Evolutionary conservation across 805 yeast genomes (phyloP), one percentile per base, ranked within the genome.

Genomic region (Saccharomycopsis javanensis): DNA sequence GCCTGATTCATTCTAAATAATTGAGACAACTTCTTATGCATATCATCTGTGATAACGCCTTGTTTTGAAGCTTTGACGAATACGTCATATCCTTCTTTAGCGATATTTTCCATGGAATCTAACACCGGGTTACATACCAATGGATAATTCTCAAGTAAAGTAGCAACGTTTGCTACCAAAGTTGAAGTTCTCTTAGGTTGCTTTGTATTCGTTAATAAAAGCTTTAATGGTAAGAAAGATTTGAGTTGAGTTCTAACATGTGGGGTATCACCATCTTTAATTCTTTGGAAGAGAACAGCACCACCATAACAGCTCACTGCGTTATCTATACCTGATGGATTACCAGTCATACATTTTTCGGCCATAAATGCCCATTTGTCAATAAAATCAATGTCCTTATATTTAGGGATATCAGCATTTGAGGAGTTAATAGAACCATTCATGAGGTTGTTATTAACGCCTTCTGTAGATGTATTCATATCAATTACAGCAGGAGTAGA

Each of bases 271-370:
- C 85, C 78, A 56, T 73, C 71, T 16, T 71, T 66, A 64, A 64
- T 66, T 58, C 96, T 79, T 71, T 86, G 92, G 71, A 83, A 92
- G 81, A 85, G 75, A 0, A 94, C 96, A 0, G 98, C 98, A 51
- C 97, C 97, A 23, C 99, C 99, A 63, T 83, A 84, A 0, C 97
- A 86, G 1, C 98, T 95, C 53, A 92, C 97, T 0, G 97, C 90
- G 67, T 94, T 94, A 69, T 94, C 99, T 55, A 94, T 89, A 11
- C 99, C 99, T 18, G 95, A 85, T 7, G 99, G 99, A 64, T 87
- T 90, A 1, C 98, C 98, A 67, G 92, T 98, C 63, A 91, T 87
- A 67, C 97, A 89, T 67, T 85, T 86, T 69, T 94, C 99, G 38
- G 97, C 98, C 74, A 92, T 76, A 62, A 86, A 86, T 1, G 98